A percentile compares a stretch with the other conserved stretches of the same genome.
Evolutionary conservation across 1,284 basidiomycete species (phyloP).

Genomic region (Microstroma glucosiphilum): DNA sequence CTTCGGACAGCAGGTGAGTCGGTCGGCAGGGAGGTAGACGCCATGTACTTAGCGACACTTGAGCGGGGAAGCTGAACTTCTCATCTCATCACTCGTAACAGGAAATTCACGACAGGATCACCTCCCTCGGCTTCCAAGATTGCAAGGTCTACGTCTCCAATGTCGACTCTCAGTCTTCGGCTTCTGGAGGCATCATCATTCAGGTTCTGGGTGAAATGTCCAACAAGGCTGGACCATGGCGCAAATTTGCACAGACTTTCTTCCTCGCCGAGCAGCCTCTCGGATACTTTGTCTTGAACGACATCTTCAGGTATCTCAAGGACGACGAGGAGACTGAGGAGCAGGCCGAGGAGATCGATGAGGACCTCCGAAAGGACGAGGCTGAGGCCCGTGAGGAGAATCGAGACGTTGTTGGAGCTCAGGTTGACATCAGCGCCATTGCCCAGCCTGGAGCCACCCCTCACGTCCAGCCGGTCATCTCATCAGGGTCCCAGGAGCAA

Average conservation of each 20-base stretch:
- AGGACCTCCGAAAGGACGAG: conserved; percentile 9
- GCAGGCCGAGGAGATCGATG: conserved; percentile 14
- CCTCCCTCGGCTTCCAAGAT: conserved; percentile 84
- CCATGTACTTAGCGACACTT: not conserved
- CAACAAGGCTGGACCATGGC: conserved; percentile 74
- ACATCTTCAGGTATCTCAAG: conserved; percentile 98
- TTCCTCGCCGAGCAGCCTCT: conserved; percentile 99
- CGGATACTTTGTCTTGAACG: conserved; percentile 98
- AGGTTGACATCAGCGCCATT: conserved; percentile 33
- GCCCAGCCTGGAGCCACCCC: conserved; percentile 30
- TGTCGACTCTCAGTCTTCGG: conserved; percentile 63
- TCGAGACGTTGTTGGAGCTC: conserved; percentile 11
- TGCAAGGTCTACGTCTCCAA: conserved; percentile 87
- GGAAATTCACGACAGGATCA: conserved; percentile 97
- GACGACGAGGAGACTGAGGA: conserved; percentile 77
- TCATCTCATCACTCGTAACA: conserved; percentile 50
- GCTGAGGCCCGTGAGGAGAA: conserved; percentile 14
- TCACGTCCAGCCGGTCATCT: conserved; percentile 24
- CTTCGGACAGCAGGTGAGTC: conserved; percentile 72
- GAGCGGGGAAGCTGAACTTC: not conserved
- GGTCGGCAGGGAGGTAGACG: not conserved
- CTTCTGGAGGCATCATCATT: conserved; percentile 92
- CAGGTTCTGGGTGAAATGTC: conserved; percentile 99
- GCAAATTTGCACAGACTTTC: conserved; percentile 98
- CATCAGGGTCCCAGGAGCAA: conserved; percentile 30